phyloP scores from a whole-genome alignment of 352 stramenopile species.

The Phytophthora kernoviae region DNA sequence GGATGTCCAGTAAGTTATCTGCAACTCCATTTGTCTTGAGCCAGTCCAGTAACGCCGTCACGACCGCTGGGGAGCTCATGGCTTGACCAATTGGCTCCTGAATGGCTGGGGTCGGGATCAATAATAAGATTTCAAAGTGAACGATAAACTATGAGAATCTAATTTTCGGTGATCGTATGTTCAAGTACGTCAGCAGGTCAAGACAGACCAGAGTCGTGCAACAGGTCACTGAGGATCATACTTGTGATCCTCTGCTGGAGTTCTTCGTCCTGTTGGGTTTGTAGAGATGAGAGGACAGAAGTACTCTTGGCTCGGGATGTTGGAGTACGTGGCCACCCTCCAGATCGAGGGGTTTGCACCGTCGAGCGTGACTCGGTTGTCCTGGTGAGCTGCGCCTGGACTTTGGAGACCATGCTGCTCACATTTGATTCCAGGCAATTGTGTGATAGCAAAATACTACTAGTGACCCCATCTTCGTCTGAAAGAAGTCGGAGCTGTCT shows the following conservation, averaged over 20 bases:
- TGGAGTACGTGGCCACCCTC: slow-evolving; percentile 25
- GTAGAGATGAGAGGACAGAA: slow-evolving; percentile 33
- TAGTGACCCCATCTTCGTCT: slow-evolving; percentile 10
- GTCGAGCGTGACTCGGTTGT: slow-evolving; percentile 11
- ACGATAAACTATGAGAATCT: background rate
- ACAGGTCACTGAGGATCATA: slow-evolving; percentile 41
- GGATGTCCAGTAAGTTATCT: slow-evolving; percentile 43
- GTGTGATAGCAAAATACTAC: slow-evolving; percentile 31
- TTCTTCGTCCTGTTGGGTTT: slow-evolving; percentile 33
- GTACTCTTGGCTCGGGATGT: slow-evolving; percentile 28
- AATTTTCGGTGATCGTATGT: slow-evolving; percentile 23
- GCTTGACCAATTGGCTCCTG: background rate
- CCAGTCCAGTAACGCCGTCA: slow-evolving; percentile 43
- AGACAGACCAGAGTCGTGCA: slow-evolving; percentile 12
- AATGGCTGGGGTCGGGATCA: slow-evolving; percentile 18
- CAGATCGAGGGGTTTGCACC: background rate
- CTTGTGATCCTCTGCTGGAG: slow-evolving; percentile 40
- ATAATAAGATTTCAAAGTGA: slow-evolving; percentile 15
- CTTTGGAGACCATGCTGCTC: slow-evolving; percentile 22
- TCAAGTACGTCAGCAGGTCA: slow-evolving; percentile 12
- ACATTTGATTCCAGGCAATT: slow-evolving; percentile 31
- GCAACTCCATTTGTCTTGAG: slow-evolving; percentile 34
- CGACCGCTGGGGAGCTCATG: slow-evolving; percentile 35
- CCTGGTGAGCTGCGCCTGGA: slow-evolving; percentile 22
- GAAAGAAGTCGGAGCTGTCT: slow-evolving; percentile 27